phyloP scores from a whole-genome alignment of 345 rosid species.

The Linum usitatissimum region DNA sequence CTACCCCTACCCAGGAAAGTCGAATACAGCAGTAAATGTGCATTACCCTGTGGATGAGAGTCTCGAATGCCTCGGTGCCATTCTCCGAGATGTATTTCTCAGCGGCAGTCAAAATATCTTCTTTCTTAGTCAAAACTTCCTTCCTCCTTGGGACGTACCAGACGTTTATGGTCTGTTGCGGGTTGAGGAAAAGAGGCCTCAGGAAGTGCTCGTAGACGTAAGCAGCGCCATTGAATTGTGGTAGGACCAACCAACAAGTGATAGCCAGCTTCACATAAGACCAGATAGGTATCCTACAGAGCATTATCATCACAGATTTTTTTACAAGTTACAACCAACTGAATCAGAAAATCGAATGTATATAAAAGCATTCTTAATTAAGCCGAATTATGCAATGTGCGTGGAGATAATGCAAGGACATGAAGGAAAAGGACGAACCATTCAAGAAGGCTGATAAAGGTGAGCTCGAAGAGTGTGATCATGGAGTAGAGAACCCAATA shows the following conservation, averaged over 20 bases:
- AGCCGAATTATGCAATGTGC: neutral
- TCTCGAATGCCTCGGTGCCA: constrained; percentile 49
- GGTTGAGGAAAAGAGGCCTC: constrained; percentile 70
- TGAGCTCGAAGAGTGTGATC: constrained; percentile 83
- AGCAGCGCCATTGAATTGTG: constrained; percentile 92
- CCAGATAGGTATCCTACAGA: constrained; percentile 83
- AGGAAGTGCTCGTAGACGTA: constrained; percentile 77
- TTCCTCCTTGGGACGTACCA: constrained; percentile 91
- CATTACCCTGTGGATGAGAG: constrained; percentile 38
- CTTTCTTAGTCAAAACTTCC: constrained; percentile 45
- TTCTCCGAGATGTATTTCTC: constrained; percentile 57
- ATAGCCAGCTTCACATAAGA: constrained; percentile 61
- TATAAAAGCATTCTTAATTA: neutral
- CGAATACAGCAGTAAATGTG: neutral
- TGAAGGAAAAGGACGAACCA: constrained; percentile 37
- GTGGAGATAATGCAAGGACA: neutral
- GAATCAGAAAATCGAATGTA: neutral
- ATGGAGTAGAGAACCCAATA: constrained; percentile 92
- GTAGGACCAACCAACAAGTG: constrained; percentile 93
- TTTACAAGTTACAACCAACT: neutral
- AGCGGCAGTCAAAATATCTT: constrained; percentile 77
- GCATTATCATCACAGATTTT: neutral
- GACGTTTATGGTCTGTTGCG: constrained; percentile 55
- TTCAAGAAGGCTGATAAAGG: constrained; percentile 74
- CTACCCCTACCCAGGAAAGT: neutral